Evolutionary conservation across 1,139 yeast species (phyloP).

Genomic region (Protomyces pachydermus): DNA sequence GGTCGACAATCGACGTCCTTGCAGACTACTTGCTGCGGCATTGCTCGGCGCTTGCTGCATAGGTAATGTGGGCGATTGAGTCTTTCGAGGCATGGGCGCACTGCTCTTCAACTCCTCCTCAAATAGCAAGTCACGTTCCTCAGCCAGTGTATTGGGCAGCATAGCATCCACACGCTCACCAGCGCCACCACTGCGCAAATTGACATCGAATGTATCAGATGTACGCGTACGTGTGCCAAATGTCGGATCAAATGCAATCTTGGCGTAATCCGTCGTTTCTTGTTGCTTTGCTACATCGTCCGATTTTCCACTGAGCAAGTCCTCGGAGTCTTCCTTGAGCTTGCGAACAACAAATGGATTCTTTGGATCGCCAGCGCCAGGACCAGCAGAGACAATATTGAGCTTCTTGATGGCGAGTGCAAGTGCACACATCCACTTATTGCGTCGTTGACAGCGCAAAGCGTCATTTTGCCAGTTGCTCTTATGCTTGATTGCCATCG

Average conservation of each 20-base stretch:
- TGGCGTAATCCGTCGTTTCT: not conserved
- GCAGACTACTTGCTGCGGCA: not conserved
- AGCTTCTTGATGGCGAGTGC: slow-evolving; percentile 28
- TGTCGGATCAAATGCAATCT: slow-evolving; percentile 9
- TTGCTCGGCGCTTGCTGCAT: not conserved
- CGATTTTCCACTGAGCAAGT: not conserved
- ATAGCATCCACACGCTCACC: slow-evolving; percentile 10
- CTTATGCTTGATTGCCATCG: slow-evolving; percentile 38
- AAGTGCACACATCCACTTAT: slow-evolving; percentile 31
- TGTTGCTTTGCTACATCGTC: not conserved
- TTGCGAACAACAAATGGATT: slow-evolving; percentile 14
- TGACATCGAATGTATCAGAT: slow-evolving; percentile 15
- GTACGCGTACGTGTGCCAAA: slow-evolving; percentile 9
- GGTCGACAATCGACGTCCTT: not conserved
- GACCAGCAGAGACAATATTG: slow-evolving; percentile 29
- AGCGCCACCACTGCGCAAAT: slow-evolving; percentile 11
- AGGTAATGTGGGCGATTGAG: not conserved
- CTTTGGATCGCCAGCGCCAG: slow-evolving; percentile 24
- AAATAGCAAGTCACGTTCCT: slow-evolving; percentile 6
- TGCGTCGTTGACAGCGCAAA: slow-evolving; percentile 30
- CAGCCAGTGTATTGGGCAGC: slow-evolving; percentile 12
- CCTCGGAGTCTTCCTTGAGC: not conserved
- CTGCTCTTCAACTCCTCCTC: slow-evolving; percentile 4
- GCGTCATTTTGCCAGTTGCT: slow-evolving; percentile 40
- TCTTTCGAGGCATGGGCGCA: not conserved